Evolutionary conservation across 768 basidiomycete genomes (phyloP), one percentile per base, ranked within the genome.

Genomic region (Suillus brevipes): DNA sequence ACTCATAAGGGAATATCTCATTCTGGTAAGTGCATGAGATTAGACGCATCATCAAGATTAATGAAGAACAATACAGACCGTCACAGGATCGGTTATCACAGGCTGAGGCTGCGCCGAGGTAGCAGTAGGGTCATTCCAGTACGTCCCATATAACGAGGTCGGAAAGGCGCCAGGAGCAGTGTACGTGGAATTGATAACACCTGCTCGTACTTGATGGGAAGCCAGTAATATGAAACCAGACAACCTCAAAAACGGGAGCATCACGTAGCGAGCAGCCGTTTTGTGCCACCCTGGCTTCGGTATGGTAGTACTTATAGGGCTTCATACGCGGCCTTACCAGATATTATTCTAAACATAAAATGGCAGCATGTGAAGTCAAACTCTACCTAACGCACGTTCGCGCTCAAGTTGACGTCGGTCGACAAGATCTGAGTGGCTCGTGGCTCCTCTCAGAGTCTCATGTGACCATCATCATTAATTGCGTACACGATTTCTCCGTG

Each of bases 81-180:
- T 81, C 45, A 90, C 83, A 4, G 88, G 86, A 72, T 91, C 89
- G 36, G 88, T 85, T 49, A 91, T 82, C 36, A 90, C 82, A 1
- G 89, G 89, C 73, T 91, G 89, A 6, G 85, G 85, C 73, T 91
- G 90, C 1, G 80, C 85, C 28, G 84, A 83, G 4, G 89, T 90
- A 38, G 84, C 86, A 0, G 88, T 91, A 10, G 89, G 88, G 67
- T 83, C 75, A 71, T 91, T 91, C 78, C 85, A 89, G 73, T 90
- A 91, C 53, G 83, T 80, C 12, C 76, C 73, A 70, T 85, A 90
- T 28, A 81, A 76, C 2, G 86, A 83, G 4, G 88, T 88, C 1
- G 89, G 88, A 71, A 90, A 90, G 16, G 74, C 71, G 20, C 88
- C 88, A 18, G 87, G 84, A 6, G 79, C 88, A 3, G 87, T 86